Evolutionary conservation across 73 alveolate species (phyloP), one percentile per base, ranked within the genome.

Genomic region (Paramecium sexaurelia): DNA sequence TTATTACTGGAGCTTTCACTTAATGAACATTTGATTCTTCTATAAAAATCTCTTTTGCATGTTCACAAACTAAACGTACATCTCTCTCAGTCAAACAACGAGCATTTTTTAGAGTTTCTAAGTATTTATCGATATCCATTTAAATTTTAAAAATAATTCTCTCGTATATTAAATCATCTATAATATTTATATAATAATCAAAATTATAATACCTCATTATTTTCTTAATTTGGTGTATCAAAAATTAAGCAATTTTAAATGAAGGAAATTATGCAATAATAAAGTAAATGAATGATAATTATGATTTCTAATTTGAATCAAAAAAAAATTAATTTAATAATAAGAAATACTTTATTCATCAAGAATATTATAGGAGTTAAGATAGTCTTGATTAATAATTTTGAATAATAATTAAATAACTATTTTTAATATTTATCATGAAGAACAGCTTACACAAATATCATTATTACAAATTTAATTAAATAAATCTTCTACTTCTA

Each of bases 1-100:
- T 94, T 32, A 97, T 97, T 40, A 98, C 99, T 19, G 99, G 99
- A 19, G 99, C 99, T 24, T 94, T 92, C 36, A 98, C 99, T 57
- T 98, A 98, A 71, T 98, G 97, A 10, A 97, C 99, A 88, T 98
- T 98, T 84, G 95, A 94, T 92, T 98, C 99, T 85, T 98, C 99
- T 43, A 95, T 94, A 36, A 95, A 93, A 7, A 95, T 90, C 71
- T 91, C 97, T 87, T 95, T 95, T 33, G 93, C 99, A 86, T 94
- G 93, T 55, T 97, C 99, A 91, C 99, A 97, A 56, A 97, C 84
- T 36, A 86, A 55, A 41, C 98, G 86, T 33, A 97, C 95, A 57
- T 97, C 99, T 75, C 95, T 90, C 83, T 97, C 99, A 51, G 98
- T 88, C 24, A 97, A 85, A 84, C 97, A 95, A 22, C 94, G 73